Base-by-base conservation (phyloP, 2,329 filamentous ascomycete species). In the Fusarium virguliforme region DNA sequence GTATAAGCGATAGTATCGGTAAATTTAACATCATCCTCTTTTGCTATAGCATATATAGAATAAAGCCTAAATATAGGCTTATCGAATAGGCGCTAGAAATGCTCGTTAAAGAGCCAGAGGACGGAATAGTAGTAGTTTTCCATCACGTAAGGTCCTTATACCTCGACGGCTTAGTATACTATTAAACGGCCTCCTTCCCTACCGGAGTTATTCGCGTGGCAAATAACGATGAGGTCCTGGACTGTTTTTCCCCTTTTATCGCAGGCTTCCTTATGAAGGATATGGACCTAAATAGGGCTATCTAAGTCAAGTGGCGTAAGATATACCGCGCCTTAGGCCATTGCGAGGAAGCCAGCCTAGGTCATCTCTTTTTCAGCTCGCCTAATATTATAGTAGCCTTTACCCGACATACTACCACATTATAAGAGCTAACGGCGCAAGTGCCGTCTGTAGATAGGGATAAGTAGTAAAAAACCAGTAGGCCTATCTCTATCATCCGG, bases 31-130 rank as follows among this genome's bases (percentile, higher is more conserved):
- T 90, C 41, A 76, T 91, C n/a, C 74, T 91, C 4, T 89, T 91
- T 78, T 91, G 88, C 71, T 88, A 91, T 75, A 90, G 89, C 79
- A 85, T 91, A 84, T 90, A 91, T 70, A 87, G 87, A 65, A 86
- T 91, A 85, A 81, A 81, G 0, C 81, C 82, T 3, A 86, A 87
- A 70, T 72, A 67, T 18, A 75, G n/a, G 2, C 83, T 82, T 64
- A 83, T 91, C 67, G 75, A 84, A 74, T 70, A 66, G 18, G 83
- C 86, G 3, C 74, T 91, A 7, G 70, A 76, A 22, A 81, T 88
- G 83, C 85, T 91, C 37, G 76, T 70, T 67, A 67, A 81, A 64
- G 63, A 72, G 38, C 76, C 79, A 67, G 68, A 78, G 62, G 80
- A 73, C n/a, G 84, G 82, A 61, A 75, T 87, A 28, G 83, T 89